Percentiles rank a stretch among this genome's conserved stretches.
Evolutionary conservation across 441 rosid genomes (phyloP).

Genomic region (Iberis amara): DNA sequence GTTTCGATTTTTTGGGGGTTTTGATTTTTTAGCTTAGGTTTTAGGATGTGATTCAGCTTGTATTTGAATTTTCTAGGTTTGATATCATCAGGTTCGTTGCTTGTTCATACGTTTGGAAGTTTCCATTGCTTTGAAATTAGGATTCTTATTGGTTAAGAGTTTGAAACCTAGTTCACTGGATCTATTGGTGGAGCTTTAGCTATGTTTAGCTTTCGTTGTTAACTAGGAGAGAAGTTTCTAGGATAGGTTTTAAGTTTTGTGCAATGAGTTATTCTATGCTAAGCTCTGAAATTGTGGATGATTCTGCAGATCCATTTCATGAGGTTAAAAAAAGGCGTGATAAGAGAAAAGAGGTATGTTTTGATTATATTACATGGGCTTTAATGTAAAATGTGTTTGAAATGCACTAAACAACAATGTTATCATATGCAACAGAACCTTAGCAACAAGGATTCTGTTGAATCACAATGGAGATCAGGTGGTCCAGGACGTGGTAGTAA

Average conservation of each 20-base stretch:
- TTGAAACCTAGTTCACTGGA: too few relatives aligned
- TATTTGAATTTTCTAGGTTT: too few relatives aligned
- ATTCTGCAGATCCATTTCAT: conserved; percentile 66
- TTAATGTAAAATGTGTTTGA: not conserved
- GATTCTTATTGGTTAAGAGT: too few relatives aligned
- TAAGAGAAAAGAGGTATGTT: conserved; percentile 65
- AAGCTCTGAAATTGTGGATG: conserved; percentile 7
- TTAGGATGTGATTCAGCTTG: conserved; percentile 23
- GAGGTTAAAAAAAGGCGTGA: conserved; percentile 85
- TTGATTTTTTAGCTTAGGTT: conserved; percentile 21
- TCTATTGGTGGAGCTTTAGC: too few relatives aligned
- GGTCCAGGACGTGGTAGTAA: conserved; percentile 56
- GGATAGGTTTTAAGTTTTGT: not conserved
- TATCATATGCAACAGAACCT: conserved; percentile 40
- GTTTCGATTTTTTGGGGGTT: conserved; percentile 18
- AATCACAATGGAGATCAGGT: conserved; percentile 65
- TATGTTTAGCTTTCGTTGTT: not conserved
- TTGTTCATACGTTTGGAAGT: too few relatives aligned
- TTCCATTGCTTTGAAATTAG: too few relatives aligned
- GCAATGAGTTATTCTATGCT: not conserved
- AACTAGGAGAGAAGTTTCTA: not conserved
- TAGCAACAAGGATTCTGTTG: conserved; percentile 60
- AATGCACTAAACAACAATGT: conserved; percentile 1
- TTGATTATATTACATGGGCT: not conserved
- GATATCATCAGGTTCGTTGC: too few relatives aligned